Base-by-base conservation (phyloP, 1,284 basidiomycete species). In the Ustilago loliicola region DNA sequence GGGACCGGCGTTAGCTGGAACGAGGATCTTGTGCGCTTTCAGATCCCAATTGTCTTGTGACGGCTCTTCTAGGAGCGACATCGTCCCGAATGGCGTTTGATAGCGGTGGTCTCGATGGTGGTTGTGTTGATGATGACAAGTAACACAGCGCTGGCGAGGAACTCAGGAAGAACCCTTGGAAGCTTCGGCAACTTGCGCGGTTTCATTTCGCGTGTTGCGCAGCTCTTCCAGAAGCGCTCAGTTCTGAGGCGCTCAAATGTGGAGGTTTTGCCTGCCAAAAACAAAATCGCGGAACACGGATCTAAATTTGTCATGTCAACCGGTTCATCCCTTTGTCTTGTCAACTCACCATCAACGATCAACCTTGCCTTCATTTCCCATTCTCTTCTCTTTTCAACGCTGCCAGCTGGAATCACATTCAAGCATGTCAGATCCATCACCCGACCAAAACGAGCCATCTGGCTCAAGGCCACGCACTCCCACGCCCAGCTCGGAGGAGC, bases 51-150 rank as follows among this genome's bases (percentile, higher is more conserved):
- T 36, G 1, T 61, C 42, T 56, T 64, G 32, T 6, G 23, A 47
- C 8, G 75, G 61, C 21, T 61, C 58, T 55, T 77, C 75, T 5
- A 77, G 53, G 4, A 73, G 45, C 50, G 70, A 70, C 75, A 77
- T 77, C 5, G 52, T 32, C 21, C 42, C 42, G 8, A n/a, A 1
- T 17, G n/a, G 53, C 34, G 40, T 4, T 15, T 38, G 25, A n/a
- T 17, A 40, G 21, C 25, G 52, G 25, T 17, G 45, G 13, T 50
- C 29, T 4, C 3, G 61, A 40, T 36, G 25, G 40, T 38, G 40
- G 23, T 32, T n/a, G 34, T 17, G 30, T 6, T 25, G n/a, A n/a
- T 55, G 53, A 19, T 38, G 36, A 17, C 17, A 27, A 21, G 38
- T 40, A 23, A 10, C 21, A 59, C 4, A 30, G 21, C n/a, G 40